Percentiles rank a stretch among this genome's conserved stretches.
Conservation (phyloP, 768 basidiomycete species). For the Mycena vulgaris region DNA sequence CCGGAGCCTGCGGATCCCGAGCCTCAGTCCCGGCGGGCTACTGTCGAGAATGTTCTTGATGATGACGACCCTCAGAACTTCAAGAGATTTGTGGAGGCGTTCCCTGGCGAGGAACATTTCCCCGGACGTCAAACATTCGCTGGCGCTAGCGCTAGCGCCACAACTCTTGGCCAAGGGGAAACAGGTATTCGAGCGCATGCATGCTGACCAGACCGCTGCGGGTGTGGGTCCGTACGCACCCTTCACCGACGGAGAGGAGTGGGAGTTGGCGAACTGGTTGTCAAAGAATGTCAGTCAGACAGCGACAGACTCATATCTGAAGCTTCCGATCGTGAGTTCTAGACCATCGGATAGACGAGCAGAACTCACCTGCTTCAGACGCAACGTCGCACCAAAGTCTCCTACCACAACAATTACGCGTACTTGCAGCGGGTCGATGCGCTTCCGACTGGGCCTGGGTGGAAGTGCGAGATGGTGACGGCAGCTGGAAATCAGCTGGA, state of each 20-base stretch:
- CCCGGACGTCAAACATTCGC: not conserved
- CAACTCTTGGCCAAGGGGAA: not conserved
- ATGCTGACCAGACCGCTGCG: not conserved
- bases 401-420: conserved; percentile 43
- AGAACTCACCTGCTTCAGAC: conserved; percentile 21
- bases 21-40: conserved; percentile 4
- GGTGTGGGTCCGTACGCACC: conserved; percentile 2
- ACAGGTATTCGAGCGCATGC: conserved; percentile 36
- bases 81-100: not conserved
- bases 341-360: not conserved
- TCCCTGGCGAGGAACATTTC: not conserved
- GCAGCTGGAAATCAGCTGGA: conserved; percentile 17
- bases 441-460: too few species aligned
- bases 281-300: too few species aligned
- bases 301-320: too few species aligned
- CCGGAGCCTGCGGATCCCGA: not conserved
- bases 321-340: conserved; percentile 3
- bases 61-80: conserved; percentile 14
- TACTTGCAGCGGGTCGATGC: too few species aligned
- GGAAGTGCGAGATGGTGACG: conserved; percentile 32
- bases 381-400: conserved; percentile 21
- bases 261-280: too few species aligned
- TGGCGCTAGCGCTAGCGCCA: not conserved
- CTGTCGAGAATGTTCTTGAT: conserved; percentile 12
- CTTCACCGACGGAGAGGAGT: conserved; percentile 25